A percentile compares a stretch with the other conserved stretches of the same genome.
phyloP scores from a whole-genome alignment of 805 yeast species.

The Ogataea haglerorum region DNA sequence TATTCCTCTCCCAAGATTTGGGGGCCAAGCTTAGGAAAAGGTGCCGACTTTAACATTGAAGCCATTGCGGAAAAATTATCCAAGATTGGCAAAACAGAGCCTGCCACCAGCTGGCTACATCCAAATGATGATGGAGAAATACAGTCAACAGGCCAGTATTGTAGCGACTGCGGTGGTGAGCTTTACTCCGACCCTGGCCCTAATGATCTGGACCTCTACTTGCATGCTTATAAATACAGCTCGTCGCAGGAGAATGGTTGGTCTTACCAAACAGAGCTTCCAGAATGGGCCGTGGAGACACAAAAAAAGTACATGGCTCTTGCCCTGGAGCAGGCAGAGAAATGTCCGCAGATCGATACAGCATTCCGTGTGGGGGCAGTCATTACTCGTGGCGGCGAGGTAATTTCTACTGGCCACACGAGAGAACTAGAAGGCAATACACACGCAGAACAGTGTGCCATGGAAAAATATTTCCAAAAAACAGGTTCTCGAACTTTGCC shows the following conservation, averaged over 20 bases:
- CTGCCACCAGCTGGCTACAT: constrained; percentile 67
- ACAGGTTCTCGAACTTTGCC: constrained; percentile 50
- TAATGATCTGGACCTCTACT: constrained; percentile 81
- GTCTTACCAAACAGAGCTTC: constrained; percentile 73
- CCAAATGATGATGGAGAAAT: constrained; percentile 62
- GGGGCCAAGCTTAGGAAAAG: constrained; percentile 73
- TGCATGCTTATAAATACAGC: constrained; percentile 83
- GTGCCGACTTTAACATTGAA: constrained; percentile 43
- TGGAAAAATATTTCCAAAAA: constrained; percentile 61
- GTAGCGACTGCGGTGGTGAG: constrained; percentile 65
- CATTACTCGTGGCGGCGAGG: constrained; percentile 58
- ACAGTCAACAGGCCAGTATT: constrained; percentile 47
- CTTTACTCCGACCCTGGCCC: constrained; percentile 86
- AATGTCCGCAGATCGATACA: constrained; percentile 77
- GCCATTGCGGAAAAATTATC: constrained; percentile 50
- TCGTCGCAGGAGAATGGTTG: constrained; percentile 48
- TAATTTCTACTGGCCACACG: constrained; percentile 82
- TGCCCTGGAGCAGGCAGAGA: constrained; percentile 75
- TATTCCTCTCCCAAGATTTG: constrained; percentile 77
- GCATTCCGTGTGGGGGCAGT: constrained; percentile 96
- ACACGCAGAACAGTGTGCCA: constrained; percentile 95
- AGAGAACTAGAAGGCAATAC: constrained; percentile 93
- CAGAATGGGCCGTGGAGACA: constrained; percentile 74
- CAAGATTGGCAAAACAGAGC: constrained; percentile 63
- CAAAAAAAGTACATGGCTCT: constrained; percentile 63